Base-by-base conservation (phyloP, 805 yeast species). In the Yarrowia phangngaensis region DNA sequence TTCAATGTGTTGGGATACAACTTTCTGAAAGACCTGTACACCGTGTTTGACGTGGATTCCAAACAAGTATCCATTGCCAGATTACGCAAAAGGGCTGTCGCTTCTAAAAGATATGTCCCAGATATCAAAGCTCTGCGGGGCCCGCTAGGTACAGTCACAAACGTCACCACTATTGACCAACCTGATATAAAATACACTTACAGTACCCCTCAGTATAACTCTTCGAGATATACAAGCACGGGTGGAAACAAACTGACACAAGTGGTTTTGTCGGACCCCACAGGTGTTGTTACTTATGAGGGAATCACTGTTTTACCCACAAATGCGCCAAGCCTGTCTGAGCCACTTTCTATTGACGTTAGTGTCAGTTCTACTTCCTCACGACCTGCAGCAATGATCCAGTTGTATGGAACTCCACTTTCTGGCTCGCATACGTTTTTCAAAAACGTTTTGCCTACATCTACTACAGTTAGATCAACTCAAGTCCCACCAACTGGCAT, bases 301-400 rank as follows among this genome's bases (percentile, higher is more conserved):
- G 48, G 48, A 26, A 27, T 38, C 19, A 38, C 45, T 3, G 45
- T 38, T 2, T n/a, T n/a, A n/a, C n/a, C n/a, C n/a, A n/a, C n/a
- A n/a, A n/a, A n/a, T n/a, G n/a, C n/a, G n/a, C n/a, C n/a, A n/a
- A n/a, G n/a, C n/a, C n/a, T n/a, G n/a, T 29, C 35, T 1, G 35
- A 41, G 17, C 16, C 35, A 8, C 30, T 29, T 11, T 15, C 48
- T 3, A 41, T 30, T 13, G 27, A 41, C 16, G 34, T 29, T 16
- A 41, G 48, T 29, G 35, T 35, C 3, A 20, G 15, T 7, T 13
- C 48, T 2, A 41, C 48, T 8, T 29, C 48, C 6, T 41, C 48
- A 3, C 20, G 30, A 13, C 20, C 48, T 2, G 34, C 17, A 7
- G 35, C 48, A 4, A 2, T 29, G 15, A 41, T 41, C 15, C 48